A percentile compares a stretch with the other conserved stretches of the same genome.
Conservation (phyloP, 2,329 filamentous ascomycete species). For the Aspergillus sp. region DNA sequence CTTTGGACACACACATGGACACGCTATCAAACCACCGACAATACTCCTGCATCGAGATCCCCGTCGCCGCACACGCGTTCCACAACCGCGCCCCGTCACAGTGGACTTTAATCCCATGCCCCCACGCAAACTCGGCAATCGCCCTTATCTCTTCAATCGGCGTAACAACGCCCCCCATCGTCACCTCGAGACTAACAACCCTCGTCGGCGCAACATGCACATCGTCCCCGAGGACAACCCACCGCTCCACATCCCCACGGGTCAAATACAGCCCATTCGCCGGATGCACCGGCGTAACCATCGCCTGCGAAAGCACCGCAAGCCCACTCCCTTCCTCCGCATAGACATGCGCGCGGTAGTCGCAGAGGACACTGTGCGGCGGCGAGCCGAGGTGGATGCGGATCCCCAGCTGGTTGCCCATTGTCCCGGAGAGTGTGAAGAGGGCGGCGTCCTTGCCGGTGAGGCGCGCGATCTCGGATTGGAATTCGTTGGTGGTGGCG, state of each 20-base stretch:
- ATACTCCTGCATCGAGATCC: conserved; percentile 33
- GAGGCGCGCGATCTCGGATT: conserved; percentile 35
- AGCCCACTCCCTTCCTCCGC: conserved; percentile 36
- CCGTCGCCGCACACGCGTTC: conserved; percentile 33
- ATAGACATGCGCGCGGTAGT: conserved; percentile 42
- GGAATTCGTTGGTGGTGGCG: conserved; percentile 32
- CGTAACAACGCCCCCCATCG: conserved; percentile 23
- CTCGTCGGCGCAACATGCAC: conserved; percentile 2
- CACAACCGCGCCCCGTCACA: conserved; percentile 39
- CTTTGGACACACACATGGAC: conserved; percentile 38
- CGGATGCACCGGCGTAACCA: conserved; percentile 34
- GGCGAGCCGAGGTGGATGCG: conserved; percentile 36
- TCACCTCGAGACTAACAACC: conserved; percentile 25
- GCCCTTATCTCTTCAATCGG: conserved; percentile 24
- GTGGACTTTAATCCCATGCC: conserved; percentile 34
- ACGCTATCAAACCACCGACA: conserved; percentile 37
- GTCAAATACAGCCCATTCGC: conserved; percentile 41
- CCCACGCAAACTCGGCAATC: conserved; percentile 30
- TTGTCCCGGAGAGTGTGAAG: conserved; percentile 43
- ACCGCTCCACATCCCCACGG: conserved; percentile 34
- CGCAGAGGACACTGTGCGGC: conserved; percentile 39
- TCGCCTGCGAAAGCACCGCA: conserved; percentile 38
- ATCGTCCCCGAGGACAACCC: conserved; percentile 27
- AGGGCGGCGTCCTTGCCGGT: conserved; percentile 41
- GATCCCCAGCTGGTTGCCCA: conserved; percentile 46